Evolutionary conservation across 305 asterid genomes (phyloP).

Genomic region (Euphrasia arctica): DNA sequence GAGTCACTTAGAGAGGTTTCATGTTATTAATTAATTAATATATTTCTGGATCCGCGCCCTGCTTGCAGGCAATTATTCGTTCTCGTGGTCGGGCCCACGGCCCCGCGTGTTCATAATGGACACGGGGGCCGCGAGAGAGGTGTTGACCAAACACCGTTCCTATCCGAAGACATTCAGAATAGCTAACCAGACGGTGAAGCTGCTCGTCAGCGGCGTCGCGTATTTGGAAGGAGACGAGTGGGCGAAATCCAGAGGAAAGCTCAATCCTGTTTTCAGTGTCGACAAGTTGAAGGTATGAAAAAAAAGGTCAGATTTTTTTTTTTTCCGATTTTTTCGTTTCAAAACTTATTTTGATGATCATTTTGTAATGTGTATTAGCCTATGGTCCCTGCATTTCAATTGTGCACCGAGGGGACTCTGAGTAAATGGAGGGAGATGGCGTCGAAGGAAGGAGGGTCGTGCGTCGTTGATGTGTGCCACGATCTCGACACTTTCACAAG

Average conservation of each 20-base stretch:
- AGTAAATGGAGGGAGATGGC: too few relatives aligned
- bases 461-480: conserved; percentile 37
- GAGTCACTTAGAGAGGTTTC: too few relatives aligned
- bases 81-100: conserved; percentile 46
- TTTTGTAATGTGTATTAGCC: too few relatives aligned
- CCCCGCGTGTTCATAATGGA: conserved; percentile 41
- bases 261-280: conserved; percentile 43
- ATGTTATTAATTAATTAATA: too few relatives aligned
- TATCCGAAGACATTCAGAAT: conserved; percentile 34
- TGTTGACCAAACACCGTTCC: conserved; percentile 31
- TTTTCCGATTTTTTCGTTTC: too few relatives aligned
- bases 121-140: conserved; percentile 36
- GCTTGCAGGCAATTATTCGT: conserved; percentile 19
- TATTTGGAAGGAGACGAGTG: conserved; percentile 42
- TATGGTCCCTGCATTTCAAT: too few relatives aligned
- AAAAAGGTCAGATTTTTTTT: not conserved
- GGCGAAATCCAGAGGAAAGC: conserved; percentile 37
- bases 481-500: conserved; percentile 32
- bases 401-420: too few relatives aligned
- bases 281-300: conserved; percentile 48
- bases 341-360: too few relatives aligned
- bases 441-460: conserved; percentile 26
- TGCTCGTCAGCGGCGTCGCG: conserved; percentile 33
- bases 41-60: too few relatives aligned
- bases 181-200: conserved; percentile 26